phyloP scores from a whole-genome alignment of 2,329 filamentous ascomycete species.

The Epicoccum nigrum region DNA sequence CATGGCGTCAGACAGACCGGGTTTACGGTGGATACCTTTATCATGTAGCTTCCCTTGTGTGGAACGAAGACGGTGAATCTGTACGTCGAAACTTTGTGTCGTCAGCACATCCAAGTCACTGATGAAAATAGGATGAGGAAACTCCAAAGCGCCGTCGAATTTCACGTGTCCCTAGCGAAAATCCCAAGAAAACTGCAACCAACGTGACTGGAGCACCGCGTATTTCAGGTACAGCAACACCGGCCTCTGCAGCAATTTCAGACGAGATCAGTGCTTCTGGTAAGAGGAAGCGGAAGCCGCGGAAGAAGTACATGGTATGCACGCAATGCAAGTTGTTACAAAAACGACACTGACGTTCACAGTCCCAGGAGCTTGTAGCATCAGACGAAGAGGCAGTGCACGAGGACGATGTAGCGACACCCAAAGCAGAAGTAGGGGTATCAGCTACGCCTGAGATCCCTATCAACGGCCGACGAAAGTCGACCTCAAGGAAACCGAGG shows the following conservation, averaged over 20 bases:
- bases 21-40: conserved; percentile 39
- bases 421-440: conserved; percentile 15
- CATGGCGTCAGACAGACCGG: conserved; percentile 37
- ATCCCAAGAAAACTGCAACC: conserved; percentile 34
- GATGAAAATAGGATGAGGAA: conserved; percentile 37
- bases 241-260: conserved; percentile 22
- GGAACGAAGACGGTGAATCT: conserved; percentile 36
- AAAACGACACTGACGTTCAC: conserved; percentile 17
- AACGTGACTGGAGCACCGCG: conserved; percentile 33
- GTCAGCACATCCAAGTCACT: conserved; percentile 15
- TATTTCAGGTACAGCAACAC: conserved; percentile 22
- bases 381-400: conserved; percentile 36
- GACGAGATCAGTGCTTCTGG: conserved; percentile 29
- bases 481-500: conserved; percentile 31
- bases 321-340: background rate
- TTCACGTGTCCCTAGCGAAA: conserved; percentile 28
- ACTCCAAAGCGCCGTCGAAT: conserved; percentile 23
- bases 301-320: conserved; percentile 39
- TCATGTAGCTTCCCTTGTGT: conserved; percentile 37
- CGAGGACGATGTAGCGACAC: conserved; percentile 17
- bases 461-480: conserved; percentile 34
- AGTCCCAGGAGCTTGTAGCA: conserved; percentile 42
- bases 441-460: conserved; percentile 18
- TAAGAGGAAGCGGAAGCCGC: conserved; percentile 38
- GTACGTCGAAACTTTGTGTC: conserved; percentile 25